phyloP scores from a whole-genome alignment of 2,329 filamentous ascomycete species.

The Aspergillus felis region DNA sequence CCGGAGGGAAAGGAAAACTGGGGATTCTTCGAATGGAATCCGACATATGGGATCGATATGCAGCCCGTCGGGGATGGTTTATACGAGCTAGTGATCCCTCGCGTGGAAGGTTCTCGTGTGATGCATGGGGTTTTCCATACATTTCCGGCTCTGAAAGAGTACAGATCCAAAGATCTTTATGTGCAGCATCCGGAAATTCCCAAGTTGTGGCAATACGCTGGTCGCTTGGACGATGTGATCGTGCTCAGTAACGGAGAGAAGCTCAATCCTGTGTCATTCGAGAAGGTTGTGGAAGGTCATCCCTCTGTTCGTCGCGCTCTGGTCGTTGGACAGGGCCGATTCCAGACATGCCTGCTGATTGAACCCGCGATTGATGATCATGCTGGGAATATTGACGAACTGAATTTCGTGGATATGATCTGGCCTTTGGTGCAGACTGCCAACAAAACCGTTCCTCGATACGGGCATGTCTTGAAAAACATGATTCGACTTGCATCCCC shows the following conservation, averaged over 20 bases:
- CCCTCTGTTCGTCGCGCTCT: slow-evolving; percentile 26
- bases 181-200: too few species aligned
- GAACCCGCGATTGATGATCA: slow-evolving; percentile 25
- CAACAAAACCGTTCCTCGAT: slow-evolving; percentile 37
- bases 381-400: slow-evolving; percentile 1
- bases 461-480: slow-evolving; percentile 39
- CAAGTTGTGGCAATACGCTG: too few species aligned
- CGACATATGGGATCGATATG: background rate
- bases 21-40: slow-evolving; percentile 1
- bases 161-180: too few species aligned
- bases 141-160: too few species aligned
- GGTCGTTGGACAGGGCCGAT: slow-evolving; percentile 30
- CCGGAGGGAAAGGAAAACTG: background rate
- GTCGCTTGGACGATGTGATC: slow-evolving; percentile 36
- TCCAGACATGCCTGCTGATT: slow-evolving; percentile 34
- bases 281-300: slow-evolving; percentile 29
- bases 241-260: slow-evolving; percentile 43
- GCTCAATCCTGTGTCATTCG: slow-evolving; percentile 39
- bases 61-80: background rate
- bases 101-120: too few species aligned
- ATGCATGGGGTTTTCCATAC: too few species aligned
- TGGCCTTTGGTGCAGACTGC: slow-evolving; percentile 43
- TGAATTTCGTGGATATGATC: slow-evolving; percentile 37
- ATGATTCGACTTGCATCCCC: slow-evolving; percentile 39
- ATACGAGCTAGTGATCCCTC: too few species aligned